Base-by-base conservation (phyloP, 345 rosid species). In the Eucalyptus pauciflora region DNA sequence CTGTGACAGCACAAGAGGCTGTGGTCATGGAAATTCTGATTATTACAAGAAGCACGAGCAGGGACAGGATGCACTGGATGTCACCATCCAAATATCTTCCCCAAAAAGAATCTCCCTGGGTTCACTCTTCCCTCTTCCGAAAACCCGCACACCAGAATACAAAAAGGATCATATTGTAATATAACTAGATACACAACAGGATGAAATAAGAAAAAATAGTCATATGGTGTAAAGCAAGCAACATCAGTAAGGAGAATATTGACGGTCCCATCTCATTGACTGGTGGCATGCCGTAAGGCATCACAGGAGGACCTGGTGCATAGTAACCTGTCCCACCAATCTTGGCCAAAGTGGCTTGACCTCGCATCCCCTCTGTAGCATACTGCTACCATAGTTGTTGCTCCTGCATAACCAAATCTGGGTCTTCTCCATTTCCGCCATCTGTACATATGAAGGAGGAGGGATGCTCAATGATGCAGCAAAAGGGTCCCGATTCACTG, bases 391-490 rank as follows among this genome's bases (percentile, higher is more conserved):
- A 96, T 4, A 93, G 87, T 87, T 88, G 91, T 88, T 94, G 97
- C 88, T 96, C 98, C 89, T 93, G 96, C 90, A 91, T 91, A 56
- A 94, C 95, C 79, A 93, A 56, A 18, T 92, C 90, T 94, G 97
- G 48, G 92, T 95, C 93, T 89, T 90, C 93, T 96, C 97, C 96
- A 95, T 96, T 80, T 96, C 96, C 0, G 93, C 94, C 92, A 96
- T 95, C 89, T 95, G 97, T 85, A 96, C 98, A 37, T 93, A 96
- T 0, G 98, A 92, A 62, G 98, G 98, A 18, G 98, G 96, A 2
- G 96, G 96, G 58, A 96, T 91, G 51, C 81, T 27, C 62, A 94
- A 29, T 5, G 96, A 96, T n/a, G 98, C 97, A 9, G 96, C 93
- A 76, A 96, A 95, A 1, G 94, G 97, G 62, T 96, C 98, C 87